Evolutionary conservation across 2,329 filamentous ascomycete genomes (phyloP).

Genomic region (Chaetomium strumarium): DNA sequence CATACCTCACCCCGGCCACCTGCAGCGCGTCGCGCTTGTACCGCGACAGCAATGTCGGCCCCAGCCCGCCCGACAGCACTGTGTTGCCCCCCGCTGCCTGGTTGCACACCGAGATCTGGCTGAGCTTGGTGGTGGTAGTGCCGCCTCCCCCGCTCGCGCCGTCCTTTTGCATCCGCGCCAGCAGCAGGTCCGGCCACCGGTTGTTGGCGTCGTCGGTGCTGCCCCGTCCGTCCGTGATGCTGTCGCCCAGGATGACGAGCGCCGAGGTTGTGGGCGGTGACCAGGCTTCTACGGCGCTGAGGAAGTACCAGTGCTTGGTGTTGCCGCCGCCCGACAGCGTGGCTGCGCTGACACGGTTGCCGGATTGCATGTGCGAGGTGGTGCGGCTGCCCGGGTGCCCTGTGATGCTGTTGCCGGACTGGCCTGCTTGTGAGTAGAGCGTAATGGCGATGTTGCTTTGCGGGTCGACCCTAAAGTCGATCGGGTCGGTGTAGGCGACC

Average conservation of each 20-base stretch:
- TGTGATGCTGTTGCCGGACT: constrained; percentile 52
- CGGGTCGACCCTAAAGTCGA: constrained; percentile 47
- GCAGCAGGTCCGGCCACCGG: constrained; percentile 54
- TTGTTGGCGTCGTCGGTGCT: constrained; percentile 56
- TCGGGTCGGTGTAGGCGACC: constrained; percentile 54
- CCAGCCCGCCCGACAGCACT: constrained; percentile 55
- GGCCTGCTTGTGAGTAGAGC: constrained; percentile 52
- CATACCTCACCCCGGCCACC: constrained; percentile 52
- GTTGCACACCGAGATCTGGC: constrained; percentile 52
- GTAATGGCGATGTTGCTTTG: constrained; percentile 51
- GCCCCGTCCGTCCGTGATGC: constrained; percentile 62
- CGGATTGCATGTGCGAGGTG: constrained; percentile 52
- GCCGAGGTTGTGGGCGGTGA: constrained; percentile 37
- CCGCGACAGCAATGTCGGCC: constrained; percentile 54
- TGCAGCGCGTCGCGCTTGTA: constrained; percentile 59
- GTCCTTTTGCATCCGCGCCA: constrained; percentile 44
- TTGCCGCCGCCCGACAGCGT: constrained; percentile 37
- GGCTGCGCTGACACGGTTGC: constrained; percentile 47
- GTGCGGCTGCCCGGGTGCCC: constrained; percentile 61
- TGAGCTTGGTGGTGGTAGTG: constrained; percentile 28
- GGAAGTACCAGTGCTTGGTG: constrained; percentile 49
- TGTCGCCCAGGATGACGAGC: constrained; percentile 55
- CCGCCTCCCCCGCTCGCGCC: too few relatives aligned
- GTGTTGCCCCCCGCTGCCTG: constrained; percentile 65
- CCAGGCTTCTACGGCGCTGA: constrained; percentile 55